Evolutionary conservation across 495 filamentous ascomycete species (phyloP).

Genomic region (Cercophora samala): DNA sequence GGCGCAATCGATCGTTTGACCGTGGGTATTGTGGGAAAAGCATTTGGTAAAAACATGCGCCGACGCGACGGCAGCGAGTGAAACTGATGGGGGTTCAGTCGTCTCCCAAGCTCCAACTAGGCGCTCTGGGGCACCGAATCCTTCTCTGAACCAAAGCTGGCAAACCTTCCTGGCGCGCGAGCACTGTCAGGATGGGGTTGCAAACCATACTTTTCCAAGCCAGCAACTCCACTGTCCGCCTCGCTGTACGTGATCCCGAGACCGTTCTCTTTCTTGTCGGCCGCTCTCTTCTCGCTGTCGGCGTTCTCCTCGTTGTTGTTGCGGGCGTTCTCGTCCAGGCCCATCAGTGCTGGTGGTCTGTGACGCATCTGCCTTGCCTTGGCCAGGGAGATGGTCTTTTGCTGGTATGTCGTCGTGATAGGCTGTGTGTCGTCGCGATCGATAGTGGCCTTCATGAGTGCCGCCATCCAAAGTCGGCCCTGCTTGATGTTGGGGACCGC

Average conservation of each 20-base stretch:
- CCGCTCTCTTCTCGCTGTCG: slow-evolving; percentile 20
- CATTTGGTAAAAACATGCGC: slow-evolving; percentile 4
- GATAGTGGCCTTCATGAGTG: slow-evolving; percentile 98
- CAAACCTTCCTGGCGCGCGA: slow-evolving; percentile 31
- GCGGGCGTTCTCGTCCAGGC: slow-evolving; percentile 55
- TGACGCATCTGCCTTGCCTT: slow-evolving; percentile 81
- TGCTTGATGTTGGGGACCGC: slow-evolving; percentile 86
- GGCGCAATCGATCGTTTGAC: slow-evolving; percentile 3
- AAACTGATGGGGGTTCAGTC: neutral
- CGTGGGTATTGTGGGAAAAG: slow-evolving; percentile 11
- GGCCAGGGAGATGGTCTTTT: slow-evolving; percentile 83
- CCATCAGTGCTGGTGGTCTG: slow-evolving; percentile 83
- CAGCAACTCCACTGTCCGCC: slow-evolving; percentile 46
- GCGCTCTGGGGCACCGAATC: slow-evolving; percentile 42
- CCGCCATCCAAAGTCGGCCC: slow-evolving; percentile 96
- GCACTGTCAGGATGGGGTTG: slow-evolving; percentile 38
- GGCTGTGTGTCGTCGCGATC: slow-evolving; percentile 79
- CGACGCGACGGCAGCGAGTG: slow-evolving; percentile 9
- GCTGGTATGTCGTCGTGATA: slow-evolving; percentile 87
- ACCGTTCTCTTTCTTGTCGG: slow-evolving; percentile 34
- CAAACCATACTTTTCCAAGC: slow-evolving; percentile 45
- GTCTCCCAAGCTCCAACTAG: slow-evolving; percentile 25
- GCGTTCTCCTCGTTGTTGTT: slow-evolving; percentile 27
- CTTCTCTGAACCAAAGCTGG: slow-evolving; percentile 33
- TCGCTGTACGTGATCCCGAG: slow-evolving; percentile 50